These are phyloP conservation scores for Aspergillus niger DNA, from an alignment of 2,329 filamentous ascomycete genomes.

Conservation along the genomic window DNA sequence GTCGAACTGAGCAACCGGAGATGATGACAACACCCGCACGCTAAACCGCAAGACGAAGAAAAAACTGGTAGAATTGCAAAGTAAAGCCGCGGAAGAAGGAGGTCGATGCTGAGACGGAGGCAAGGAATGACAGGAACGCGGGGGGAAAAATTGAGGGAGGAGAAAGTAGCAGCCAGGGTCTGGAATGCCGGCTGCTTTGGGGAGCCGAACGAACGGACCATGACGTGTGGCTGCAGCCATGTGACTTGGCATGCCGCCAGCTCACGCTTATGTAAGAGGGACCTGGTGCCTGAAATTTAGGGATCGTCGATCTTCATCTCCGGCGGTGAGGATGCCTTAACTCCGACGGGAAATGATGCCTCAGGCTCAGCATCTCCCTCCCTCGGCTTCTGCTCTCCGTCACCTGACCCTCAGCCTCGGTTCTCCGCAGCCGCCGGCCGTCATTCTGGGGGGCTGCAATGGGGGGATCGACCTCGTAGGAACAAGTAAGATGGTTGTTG, in stretches of 20 bases:
- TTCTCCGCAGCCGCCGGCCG: slow-evolving; percentile 24
- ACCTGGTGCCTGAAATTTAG: background rate
- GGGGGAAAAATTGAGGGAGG: background rate
- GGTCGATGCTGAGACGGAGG: background rate
- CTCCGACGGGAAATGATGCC: too few relatives aligned
- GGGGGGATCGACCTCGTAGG: background rate
- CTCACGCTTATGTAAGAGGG: slow-evolving; percentile 2
- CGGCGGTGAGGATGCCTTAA: background rate
- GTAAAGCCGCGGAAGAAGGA: background rate
- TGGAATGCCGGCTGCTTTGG: slow-evolving; percentile 10
- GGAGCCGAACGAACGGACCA: slow-evolving; percentile 8
- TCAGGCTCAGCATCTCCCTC: too few relatives aligned
- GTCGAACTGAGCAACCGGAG: slow-evolving; percentile 6
- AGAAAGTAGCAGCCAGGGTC: slow-evolving; percentile 1
- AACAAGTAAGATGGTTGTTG: too few relatives aligned
- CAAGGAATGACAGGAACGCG: background rate
- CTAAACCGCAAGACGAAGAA: background rate
- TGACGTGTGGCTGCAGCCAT: slow-evolving; percentile 19
- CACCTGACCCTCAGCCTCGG: slow-evolving; percentile 24
- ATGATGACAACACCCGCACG: slow-evolving; percentile 1
- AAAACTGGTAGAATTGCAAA: background rate
- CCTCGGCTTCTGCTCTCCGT: background rate
- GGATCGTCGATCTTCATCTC: background rate
- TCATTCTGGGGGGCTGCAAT: background rate
- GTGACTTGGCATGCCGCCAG: slow-evolving; percentile 7